A percentile compares a stretch with the other conserved stretches of the same genome.
Conservation (phyloP, 345 rosid species). For the Eucalyptus polyanthemos region DNA sequence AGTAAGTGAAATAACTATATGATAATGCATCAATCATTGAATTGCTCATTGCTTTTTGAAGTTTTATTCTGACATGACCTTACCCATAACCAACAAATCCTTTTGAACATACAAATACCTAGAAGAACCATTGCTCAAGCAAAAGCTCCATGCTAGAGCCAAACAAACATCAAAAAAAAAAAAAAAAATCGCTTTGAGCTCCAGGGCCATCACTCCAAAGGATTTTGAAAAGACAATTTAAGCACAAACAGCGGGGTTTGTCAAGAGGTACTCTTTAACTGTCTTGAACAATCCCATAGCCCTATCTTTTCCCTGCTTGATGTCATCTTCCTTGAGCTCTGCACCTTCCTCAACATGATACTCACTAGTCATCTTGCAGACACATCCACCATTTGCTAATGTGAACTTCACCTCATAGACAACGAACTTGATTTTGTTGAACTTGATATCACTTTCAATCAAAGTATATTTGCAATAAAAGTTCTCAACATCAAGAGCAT, state of each 20-base stretch:
- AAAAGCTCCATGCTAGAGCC: too few species aligned
- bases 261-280: slow-evolving; percentile 15
- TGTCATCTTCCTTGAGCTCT: slow-evolving; percentile 10
- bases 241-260: slow-evolving; percentile 8
- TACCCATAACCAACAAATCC: too few species aligned
- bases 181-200: too few species aligned
- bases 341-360: not conserved
- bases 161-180: too few species aligned
- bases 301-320: slow-evolving; percentile 7
- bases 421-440: slow-evolving; percentile 7
- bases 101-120: too few species aligned
- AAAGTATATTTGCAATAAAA: slow-evolving; percentile 10
- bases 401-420: slow-evolving; percentile 12
- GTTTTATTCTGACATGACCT: not conserved
- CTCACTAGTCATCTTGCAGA: slow-evolving; percentile 6
- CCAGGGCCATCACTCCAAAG: not conserved
- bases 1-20: too few species aligned
- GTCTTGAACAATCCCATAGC: slow-evolving; percentile 4
- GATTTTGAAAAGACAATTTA: not conserved
- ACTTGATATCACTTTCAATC: slow-evolving; percentile 11
- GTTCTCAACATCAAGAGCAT: slow-evolving; percentile 10
- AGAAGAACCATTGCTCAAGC: too few species aligned
- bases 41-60: not conserved
- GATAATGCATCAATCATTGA: not conserved
- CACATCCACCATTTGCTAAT: slow-evolving; percentile 3